Conservation (phyloP, 1,284 basidiomycete species). For the Ustilago crameri region DNA sequence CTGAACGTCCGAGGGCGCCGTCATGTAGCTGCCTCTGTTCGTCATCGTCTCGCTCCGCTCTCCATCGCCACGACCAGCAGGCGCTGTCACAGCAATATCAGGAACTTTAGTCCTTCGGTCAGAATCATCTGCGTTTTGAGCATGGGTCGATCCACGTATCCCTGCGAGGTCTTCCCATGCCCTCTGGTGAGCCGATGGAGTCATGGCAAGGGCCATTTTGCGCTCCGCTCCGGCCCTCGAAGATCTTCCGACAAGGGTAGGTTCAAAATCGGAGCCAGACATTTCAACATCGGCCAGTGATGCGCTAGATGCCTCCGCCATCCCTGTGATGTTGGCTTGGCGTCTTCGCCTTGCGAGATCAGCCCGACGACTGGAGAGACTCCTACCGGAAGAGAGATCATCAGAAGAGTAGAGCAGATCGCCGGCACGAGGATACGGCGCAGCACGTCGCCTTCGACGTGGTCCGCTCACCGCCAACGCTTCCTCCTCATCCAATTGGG, state of each 20-base stretch:
- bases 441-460: slow-evolving; percentile 23
- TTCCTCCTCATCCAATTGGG: slow-evolving; percentile 4
- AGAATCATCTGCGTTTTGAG: not conserved
- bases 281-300: slow-evolving; percentile 9
- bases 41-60: not conserved
- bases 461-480: slow-evolving; percentile 15
- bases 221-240: too few relatives aligned
- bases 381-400: slow-evolving; percentile 29
- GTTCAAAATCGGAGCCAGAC: slow-evolving; percentile 18
- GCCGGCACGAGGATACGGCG: slow-evolving; percentile 17
- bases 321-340: slow-evolving; percentile 6
- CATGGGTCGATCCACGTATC: not conserved
- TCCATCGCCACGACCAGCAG: not conserved
- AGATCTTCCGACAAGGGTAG: not conserved
- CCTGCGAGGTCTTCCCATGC: slow-evolving; percentile 25
- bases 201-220: too few relatives aligned
- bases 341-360: slow-evolving; percentile 8
- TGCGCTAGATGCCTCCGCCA: slow-evolving; percentile 23
- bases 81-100: not conserved
- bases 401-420: slow-evolving; percentile 17
- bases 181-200: slow-evolving; percentile 1
- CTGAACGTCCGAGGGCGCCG: slow-evolving; percentile 7
- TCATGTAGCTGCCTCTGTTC: slow-evolving; percentile 10
- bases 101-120: not conserved
- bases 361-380: slow-evolving; percentile 6